A percentile compares a stretch with the other conserved stretches of the same genome.
These are phyloP conservation scores for Boletus rubropictus DNA, from an alignment of 768 basidiomycete species.

Conservation along the genomic window DNA sequence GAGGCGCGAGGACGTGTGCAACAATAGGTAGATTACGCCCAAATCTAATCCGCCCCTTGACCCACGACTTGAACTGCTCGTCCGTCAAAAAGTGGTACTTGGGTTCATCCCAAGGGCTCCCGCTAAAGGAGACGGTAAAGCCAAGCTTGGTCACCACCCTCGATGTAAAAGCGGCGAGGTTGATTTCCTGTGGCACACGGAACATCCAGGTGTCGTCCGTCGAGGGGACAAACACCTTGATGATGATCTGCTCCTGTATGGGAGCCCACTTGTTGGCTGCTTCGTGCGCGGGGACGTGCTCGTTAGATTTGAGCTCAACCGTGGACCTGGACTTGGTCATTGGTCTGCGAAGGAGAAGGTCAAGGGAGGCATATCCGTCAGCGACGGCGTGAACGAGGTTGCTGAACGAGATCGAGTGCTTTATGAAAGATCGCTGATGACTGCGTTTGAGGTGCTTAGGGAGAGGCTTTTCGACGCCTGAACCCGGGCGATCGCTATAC, in stretches of 20 bases:
- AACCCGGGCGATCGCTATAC: not conserved
- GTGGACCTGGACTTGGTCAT: slow-evolving; percentile 3
- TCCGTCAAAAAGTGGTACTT: slow-evolving; percentile 29
- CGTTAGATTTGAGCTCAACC: not conserved
- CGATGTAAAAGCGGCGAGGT: slow-evolving; percentile 28
- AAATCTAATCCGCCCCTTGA: slow-evolving; percentile 28
- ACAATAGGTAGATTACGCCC: slow-evolving; percentile 34
- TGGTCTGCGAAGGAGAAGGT: slow-evolving; percentile 13
- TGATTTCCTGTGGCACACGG: slow-evolving; percentile 29
- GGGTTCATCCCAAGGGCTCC: slow-evolving; percentile 28
- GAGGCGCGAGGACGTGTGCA: slow-evolving; percentile 22
- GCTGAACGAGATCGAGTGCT: slow-evolving; percentile 14
- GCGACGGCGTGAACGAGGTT: slow-evolving; percentile 11
- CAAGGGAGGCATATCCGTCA: slow-evolving; percentile 14
- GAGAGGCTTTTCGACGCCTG: not conserved
- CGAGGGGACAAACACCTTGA: slow-evolving; percentile 37
- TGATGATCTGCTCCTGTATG: slow-evolving; percentile 30
- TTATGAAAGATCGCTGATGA: slow-evolving; percentile 12
- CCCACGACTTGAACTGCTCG: slow-evolving; percentile 32
- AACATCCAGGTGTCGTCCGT: slow-evolving; percentile 39
- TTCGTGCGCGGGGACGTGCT: not conserved
- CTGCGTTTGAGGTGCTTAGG: not conserved
- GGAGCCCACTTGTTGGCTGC: slow-evolving; percentile 28
- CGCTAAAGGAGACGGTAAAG: slow-evolving; percentile 31
- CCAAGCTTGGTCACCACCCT: slow-evolving; percentile 34